These are phyloP conservation scores for Pilatotrama ljubarskyi DNA, from an alignment of 768 basidiomycete species.

Conservation along the genomic window DNA sequence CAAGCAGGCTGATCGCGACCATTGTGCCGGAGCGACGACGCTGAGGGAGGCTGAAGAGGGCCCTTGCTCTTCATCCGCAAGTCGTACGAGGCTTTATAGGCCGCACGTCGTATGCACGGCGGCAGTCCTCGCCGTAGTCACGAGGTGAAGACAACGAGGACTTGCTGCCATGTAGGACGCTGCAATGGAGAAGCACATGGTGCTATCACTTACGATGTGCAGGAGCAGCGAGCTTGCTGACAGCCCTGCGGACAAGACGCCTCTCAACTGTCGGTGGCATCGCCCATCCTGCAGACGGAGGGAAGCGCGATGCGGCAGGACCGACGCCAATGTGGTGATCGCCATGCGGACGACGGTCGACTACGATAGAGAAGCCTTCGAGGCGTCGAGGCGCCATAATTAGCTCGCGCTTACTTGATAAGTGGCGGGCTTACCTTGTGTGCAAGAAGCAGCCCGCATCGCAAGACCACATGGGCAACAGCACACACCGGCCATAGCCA, in stretches of 20 bases:
- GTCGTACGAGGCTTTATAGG: neutral
- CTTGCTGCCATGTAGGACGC: neutral
- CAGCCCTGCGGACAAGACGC: conserved; percentile 1
- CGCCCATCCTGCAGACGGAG: neutral
- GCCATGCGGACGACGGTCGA: neutral
- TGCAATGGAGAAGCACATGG: conserved; percentile 2
- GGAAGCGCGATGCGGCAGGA: neutral
- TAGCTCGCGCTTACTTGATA: conserved; percentile 2
- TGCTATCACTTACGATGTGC: neutral
- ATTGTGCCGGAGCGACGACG: conserved; percentile 3
- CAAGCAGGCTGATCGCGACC: conserved; percentile 5
- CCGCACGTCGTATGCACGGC: neutral
- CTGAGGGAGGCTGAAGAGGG: neutral
- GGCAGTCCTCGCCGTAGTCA: neutral
- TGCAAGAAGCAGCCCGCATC: neutral
- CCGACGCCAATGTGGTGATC: neutral
- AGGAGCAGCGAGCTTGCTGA: neutral
- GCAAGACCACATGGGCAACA: neutral
- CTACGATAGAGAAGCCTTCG: neutral
- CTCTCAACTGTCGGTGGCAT: conserved; percentile 3
- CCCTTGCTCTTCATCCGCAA: neutral
- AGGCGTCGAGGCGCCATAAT: neutral
- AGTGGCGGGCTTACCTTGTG: conserved; percentile 1
- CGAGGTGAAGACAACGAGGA: neutral
- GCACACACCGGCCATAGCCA: neutral